Evolutionary conservation across 495 filamentous ascomycete species (phyloP), one percentile per base, ranked within the genome.

Genomic region (Letharia columbiana): DNA sequence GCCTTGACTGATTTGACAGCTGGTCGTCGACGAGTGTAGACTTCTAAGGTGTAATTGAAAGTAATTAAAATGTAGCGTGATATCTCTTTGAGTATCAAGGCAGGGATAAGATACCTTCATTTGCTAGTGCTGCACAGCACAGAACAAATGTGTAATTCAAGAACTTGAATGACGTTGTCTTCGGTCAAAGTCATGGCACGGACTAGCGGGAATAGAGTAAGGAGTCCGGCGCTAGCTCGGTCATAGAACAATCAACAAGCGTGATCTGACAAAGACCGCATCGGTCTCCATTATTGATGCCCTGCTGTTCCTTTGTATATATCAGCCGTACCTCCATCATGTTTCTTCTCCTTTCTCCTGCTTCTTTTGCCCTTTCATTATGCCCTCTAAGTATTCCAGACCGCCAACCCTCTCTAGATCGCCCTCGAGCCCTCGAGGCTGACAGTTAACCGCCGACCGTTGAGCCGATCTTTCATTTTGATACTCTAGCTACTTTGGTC

Each of bases 251-350:
- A n/a, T 10, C 18, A 17, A 20, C 4, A 44, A 13, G 5, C 33
- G 11, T 12, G 17, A 49, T 65, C 63, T 65, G 63, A 65, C 63
- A 65, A 65, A 65, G 63, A 65, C 54, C 54, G 23, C 42, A 45
- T 49, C 52, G 28, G 35, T 37, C 2, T 35, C 11, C 42, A 13
- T 47, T 28, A 28, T n/a, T n/a, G 2, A n/a, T 49, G 11, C 4
- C 54, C 18, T 64, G 1, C 17, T 37, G 23, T 64, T 47, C 42
- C 52, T 60, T 35, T 60, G 28, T 65, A 40, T 6, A 40, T 37
- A 45, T 28, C 23, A 57, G 6, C 35, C 42, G 33, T 47, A 13
- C 45, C 33, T 37, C 17, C 33, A 13, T 33, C 52, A 2, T 20
- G 17, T 6, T 28, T 4, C 3, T 39, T 60, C 13, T 12, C 17